These are phyloP conservation scores for Neurospora terricola DNA, from an alignment of 495 filamentous ascomycete genomes.

Conservation along the genomic window DNA sequence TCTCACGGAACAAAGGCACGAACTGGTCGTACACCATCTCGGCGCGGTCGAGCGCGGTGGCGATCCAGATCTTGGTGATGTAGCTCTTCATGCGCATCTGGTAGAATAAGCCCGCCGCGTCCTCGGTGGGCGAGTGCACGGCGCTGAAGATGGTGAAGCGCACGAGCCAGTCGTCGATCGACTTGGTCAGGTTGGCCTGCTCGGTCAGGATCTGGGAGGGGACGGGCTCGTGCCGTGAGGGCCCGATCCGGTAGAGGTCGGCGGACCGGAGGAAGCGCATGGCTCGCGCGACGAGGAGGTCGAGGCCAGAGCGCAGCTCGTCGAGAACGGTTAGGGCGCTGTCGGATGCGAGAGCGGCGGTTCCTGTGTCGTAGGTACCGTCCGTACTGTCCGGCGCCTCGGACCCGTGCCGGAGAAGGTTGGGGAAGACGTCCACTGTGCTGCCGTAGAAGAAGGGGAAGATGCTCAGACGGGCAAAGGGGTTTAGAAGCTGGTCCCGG, in stretches of 20 bases:
- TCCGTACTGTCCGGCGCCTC: neutral
- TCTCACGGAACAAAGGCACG: slow-evolving; percentile 11
- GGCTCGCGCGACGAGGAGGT: slow-evolving; percentile 18
- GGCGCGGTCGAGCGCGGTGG: slow-evolving; percentile 11
- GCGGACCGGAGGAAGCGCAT: slow-evolving; percentile 17
- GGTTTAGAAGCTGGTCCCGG: slow-evolving; percentile 20
- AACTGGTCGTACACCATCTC: slow-evolving; percentile 22
- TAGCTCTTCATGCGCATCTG: slow-evolving; percentile 15
- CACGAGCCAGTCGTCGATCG: slow-evolving; percentile 14
- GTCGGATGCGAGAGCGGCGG: neutral
- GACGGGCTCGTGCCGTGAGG: slow-evolving; percentile 1
- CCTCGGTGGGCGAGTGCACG: neutral
- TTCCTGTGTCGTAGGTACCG: slow-evolving; percentile 2
- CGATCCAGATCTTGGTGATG: slow-evolving; percentile 14
- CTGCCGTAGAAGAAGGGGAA: slow-evolving; percentile 26
- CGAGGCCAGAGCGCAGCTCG: slow-evolving; percentile 12
- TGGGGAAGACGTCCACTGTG: slow-evolving; percentile 16
- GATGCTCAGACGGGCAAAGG: slow-evolving; percentile 25
- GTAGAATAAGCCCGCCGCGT: neutral
- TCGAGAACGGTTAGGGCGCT: slow-evolving; percentile 17
- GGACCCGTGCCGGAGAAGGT: neutral
- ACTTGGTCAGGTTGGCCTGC: neutral
- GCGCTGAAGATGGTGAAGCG: slow-evolving; percentile 14
- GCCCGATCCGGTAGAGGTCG: slow-evolving; percentile 16
- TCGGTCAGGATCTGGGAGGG: slow-evolving; percentile 4